phyloP scores from a whole-genome alignment of 2,329 filamentous ascomycete genomes.

The Trichoderma semiorbis region DNA sequence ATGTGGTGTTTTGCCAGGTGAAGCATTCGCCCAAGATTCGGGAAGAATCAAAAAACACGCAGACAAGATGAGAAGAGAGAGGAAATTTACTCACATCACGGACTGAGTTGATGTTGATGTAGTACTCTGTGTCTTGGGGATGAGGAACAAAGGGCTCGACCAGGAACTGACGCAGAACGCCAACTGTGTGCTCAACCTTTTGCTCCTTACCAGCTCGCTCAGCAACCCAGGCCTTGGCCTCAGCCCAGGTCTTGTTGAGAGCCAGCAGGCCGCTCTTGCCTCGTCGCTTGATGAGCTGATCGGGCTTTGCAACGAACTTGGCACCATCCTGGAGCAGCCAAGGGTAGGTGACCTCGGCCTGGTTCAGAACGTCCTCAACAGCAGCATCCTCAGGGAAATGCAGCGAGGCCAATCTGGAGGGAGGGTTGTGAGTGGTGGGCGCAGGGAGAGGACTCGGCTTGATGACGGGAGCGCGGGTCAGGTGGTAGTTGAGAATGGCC shows the following conservation, averaged over 20 bases:
- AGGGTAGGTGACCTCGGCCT: constrained; percentile 94
- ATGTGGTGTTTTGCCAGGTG: background rate
- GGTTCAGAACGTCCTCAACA: constrained; percentile 80
- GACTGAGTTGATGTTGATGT: constrained; percentile 99
- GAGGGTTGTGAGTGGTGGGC: constrained; percentile 84
- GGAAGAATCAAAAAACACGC: background rate
- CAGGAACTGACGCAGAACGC: constrained; percentile 89
- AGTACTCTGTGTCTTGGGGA: constrained; percentile 93
- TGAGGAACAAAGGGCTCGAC: constrained; percentile 99
- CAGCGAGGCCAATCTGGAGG: constrained; percentile 84
- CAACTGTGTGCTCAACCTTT: constrained; percentile 87
- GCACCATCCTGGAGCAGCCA: constrained; percentile 81
- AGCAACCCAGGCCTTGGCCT: constrained; percentile 91
- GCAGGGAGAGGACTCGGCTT: constrained; percentile 91
- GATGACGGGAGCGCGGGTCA: constrained; percentile 94
- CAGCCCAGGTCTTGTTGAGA: constrained; percentile 95
- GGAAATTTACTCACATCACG: constrained; percentile 77
- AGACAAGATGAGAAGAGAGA: constrained; percentile 14
- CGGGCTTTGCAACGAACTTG: constrained; percentile 98
- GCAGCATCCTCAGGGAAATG: constrained; percentile 88
- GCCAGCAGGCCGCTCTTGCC: constrained; percentile 97
- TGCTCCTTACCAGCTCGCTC: constrained; percentile 87
- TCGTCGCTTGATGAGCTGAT: constrained; percentile 99
- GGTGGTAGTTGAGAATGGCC: constrained; percentile 99
- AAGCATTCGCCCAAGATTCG: background rate